Base-by-base conservation (phyloP, 139 green algal species). In the Tetraselmis striata region DNA sequence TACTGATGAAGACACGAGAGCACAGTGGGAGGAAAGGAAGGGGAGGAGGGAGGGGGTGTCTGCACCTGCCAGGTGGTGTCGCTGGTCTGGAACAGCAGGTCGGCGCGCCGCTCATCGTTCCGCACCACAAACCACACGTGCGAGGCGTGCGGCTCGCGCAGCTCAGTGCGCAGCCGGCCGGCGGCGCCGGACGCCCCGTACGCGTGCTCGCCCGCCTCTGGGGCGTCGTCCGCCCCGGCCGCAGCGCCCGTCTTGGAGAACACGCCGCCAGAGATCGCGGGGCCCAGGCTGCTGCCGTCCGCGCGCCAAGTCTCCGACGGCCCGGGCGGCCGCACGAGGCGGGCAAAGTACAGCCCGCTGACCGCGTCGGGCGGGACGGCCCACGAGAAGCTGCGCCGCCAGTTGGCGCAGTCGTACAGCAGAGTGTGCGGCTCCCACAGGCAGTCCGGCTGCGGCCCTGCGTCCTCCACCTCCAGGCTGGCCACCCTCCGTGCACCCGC, bases 91-190 rank as follows among this genome's bases (percentile, higher is more conserved):
- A 80, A 27, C 22, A 80, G 28, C 29, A 80, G 23, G 77, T 80
- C 30, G 5, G 77, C 0, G 28, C 32, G 2, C 2, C 23, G 27
- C 25, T 58, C 22, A 0, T 27, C 29, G 2, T 32, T 29, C 24
- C 77, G n/a, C 27, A 80, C 77, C 28, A 80, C 77, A 29, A 80
- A 80, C 77, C 77, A 80, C 77, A 80, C 77, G 77, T 80, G 77
- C 29, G 30, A 67, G 2, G 77, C 77, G 30, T 29, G 77, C 27
- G 77, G 77, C 77, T 80, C 77, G 18, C 22, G 30, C 27, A 80
- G 30, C 29, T 24, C 28, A 23, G 5, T 29, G 27, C 77, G 77
- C 22, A 80, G 77, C 22, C 5, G 5, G 29, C 77, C 77, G 24
- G 5, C 2, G 18, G 45, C 45, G 29, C 77, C 77, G 28, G 30